A percentile compares a stretch with the other conserved stretches of the same genome.
phyloP scores from a whole-genome alignment of 148 eudicot species.

The Oxyria digyna region DNA sequence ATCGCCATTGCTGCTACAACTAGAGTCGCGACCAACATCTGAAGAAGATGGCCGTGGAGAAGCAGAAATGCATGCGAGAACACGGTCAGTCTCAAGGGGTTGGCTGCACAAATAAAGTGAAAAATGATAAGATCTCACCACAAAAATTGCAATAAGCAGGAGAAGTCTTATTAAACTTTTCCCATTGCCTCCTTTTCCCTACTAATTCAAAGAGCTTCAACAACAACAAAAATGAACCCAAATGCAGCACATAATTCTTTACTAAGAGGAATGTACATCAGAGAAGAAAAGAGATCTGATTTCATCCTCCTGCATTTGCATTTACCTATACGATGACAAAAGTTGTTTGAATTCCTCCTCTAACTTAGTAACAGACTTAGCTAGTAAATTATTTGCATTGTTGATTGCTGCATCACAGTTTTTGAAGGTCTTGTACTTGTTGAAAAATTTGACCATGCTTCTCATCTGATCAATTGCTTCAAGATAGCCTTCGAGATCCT shows the following conservation, averaged over 20 bases:
- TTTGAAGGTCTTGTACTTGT: slow-evolving; percentile 79
- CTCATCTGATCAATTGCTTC: slow-evolving; percentile 92
- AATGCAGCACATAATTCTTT: not conserved
- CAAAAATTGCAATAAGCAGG: not conserved
- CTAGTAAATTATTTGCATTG: slow-evolving; percentile 63
- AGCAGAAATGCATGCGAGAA: slow-evolving; percentile 89
- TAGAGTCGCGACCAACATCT: slow-evolving; percentile 39
- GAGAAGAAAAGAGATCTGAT: not conserved
- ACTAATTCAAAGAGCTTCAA: not conserved
- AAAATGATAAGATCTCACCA: not conserved
- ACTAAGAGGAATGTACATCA: not conserved
- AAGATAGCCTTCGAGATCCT: slow-evolving; percentile 88
- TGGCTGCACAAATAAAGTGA: slow-evolving; percentile 40
- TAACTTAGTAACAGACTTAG: slow-evolving; percentile 87
- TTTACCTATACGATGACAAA: slow-evolving; percentile 66
- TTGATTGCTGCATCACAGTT: slow-evolving; percentile 81
- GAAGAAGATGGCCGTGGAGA: slow-evolving; percentile 80
- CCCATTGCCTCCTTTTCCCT: not conserved
- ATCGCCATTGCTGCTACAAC: slow-evolving; percentile 51
- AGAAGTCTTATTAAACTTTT: not conserved
- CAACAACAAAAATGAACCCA: not conserved
- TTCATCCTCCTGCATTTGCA: not conserved
- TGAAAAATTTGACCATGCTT: slow-evolving; percentile 62
- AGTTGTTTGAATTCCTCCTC: slow-evolving; percentile 93
- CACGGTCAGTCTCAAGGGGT: slow-evolving; percentile 92